A percentile compares a stretch with the other conserved stretches of the same genome.
Evolutionary conservation across 352 stramenopile species (phyloP).

Genomic region (Globisporangium middletonii): DNA sequence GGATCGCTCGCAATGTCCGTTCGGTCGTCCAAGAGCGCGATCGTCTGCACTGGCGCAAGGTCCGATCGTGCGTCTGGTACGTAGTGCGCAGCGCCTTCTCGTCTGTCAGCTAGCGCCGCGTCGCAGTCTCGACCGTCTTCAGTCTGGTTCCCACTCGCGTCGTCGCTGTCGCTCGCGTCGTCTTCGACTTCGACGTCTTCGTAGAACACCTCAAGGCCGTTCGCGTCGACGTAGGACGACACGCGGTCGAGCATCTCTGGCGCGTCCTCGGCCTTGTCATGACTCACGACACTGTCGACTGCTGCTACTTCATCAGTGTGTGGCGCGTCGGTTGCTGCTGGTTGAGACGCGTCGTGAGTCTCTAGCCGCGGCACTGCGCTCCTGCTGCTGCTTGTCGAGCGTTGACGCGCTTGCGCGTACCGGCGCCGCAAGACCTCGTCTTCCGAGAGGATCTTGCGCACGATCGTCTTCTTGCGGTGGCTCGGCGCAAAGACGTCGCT

Average conservation of each 20-base stretch:
- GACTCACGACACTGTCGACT: background rate
- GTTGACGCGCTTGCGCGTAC: background rate
- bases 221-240: constrained; percentile 18
- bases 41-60: background rate
- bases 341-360: too few relatives aligned
- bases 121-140: background rate
- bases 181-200: constrained; percentile 19
- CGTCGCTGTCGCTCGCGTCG: background rate
- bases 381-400: background rate
- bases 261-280: too few relatives aligned
- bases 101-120: background rate
- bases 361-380: background rate
- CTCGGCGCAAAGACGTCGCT: background rate
- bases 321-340: background rate
- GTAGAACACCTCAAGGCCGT: constrained; percentile 21
- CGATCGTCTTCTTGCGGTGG: constrained; percentile 27
- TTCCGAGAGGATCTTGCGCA: constrained; percentile 32
- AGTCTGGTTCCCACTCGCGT: background rate
- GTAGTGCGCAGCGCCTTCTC: background rate
- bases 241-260: background rate
- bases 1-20: constrained; percentile 28
- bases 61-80: background rate
- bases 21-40: background rate
- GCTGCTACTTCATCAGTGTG: background rate
- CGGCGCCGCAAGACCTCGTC: constrained; percentile 19